phyloP scores from a whole-genome alignment of 164 flowering plant species.

The Kingdonia uniflora region DNA sequence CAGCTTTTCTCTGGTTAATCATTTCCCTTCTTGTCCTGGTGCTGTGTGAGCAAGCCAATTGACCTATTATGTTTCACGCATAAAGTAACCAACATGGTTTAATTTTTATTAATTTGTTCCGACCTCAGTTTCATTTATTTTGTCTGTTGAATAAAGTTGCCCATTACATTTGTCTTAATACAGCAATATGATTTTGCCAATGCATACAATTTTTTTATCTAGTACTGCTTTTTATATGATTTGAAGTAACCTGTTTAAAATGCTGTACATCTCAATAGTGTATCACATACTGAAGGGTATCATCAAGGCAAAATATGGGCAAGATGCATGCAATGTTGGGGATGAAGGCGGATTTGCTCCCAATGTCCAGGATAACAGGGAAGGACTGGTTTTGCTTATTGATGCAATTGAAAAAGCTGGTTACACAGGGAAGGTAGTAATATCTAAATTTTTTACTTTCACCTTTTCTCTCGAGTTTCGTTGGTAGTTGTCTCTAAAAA shows the following conservation, averaged over 20 bases:
- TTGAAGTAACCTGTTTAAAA: not conserved
- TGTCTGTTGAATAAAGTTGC: no score
- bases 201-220: no score
- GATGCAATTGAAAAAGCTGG: constrained; percentile 98
- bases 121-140: no score
- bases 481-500: constrained; percentile 4
- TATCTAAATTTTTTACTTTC: not conserved
- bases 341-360: constrained; percentile 99
- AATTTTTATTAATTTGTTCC: no score
- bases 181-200: no score
- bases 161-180: no score
- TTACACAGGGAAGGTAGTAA: constrained; percentile 80
- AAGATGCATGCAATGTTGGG: constrained; percentile 99
- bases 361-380: constrained; percentile 94
- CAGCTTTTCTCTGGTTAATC: no score
- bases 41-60: no score
- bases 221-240: no score
- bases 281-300: constrained; percentile 86
- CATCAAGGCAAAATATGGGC: constrained; percentile 86
- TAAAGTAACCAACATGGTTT: no score
- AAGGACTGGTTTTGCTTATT: constrained; percentile 75
- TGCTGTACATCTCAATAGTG: constrained; percentile 31
- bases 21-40: no score
- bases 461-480: not conserved
- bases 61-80: no score